Base-by-base conservation (phyloP, 495 filamentous ascomycete species). In the Oleoguttula mirabilis region DNA sequence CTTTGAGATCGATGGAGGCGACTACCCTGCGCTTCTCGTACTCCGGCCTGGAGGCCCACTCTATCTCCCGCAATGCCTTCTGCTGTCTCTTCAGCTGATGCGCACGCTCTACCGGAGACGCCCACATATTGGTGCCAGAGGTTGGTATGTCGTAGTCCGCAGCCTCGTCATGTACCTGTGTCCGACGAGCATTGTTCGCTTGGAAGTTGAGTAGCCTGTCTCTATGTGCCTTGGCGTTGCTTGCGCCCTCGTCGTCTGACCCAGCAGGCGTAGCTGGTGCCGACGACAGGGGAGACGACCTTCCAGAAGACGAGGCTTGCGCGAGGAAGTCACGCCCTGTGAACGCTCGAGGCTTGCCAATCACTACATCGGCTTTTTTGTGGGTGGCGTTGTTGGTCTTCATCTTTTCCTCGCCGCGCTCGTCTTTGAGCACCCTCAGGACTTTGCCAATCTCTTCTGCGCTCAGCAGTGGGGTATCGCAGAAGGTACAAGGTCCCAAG, bases 401-500 rank as follows among this genome's bases (percentile, higher is more conserved):
- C 79, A 82, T 82, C 47, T 76, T 84, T 62, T 94, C 87, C 39
- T 79, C 73, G 11, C 87, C 88, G 0, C 87, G 71, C 63, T 95
- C 92, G 25, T 82, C 80, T 4, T 76, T 71, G n/a, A 98, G 73
- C 39, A 82, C 76, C n/a, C 72, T 71, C 33, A 95, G 83, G 78
- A 98, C 94, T 37, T 67, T 69, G 39, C 87, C 80, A 10, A 93
- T 70, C 40, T 95, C 85, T 1, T 69, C 60, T 1, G 71, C 56
- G 25, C 70, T 76, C 2, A 98, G 64, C 6, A 98, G 67, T 0
- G 85, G 77, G 2, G 69, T 66, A 2, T 69, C 70, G 65, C 90
- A 98, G 55, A 92, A 95, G 5, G 90, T 95, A 58, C 90, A 98
- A 1, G 90, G 90, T 1, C 88, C 90, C 3, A 94, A 69, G 1